A percentile compares a stretch with the other conserved stretches of the same genome.
phyloP scores from a whole-genome alignment of 331 rosid genomes.

The Pyracantha coccinea region DNA sequence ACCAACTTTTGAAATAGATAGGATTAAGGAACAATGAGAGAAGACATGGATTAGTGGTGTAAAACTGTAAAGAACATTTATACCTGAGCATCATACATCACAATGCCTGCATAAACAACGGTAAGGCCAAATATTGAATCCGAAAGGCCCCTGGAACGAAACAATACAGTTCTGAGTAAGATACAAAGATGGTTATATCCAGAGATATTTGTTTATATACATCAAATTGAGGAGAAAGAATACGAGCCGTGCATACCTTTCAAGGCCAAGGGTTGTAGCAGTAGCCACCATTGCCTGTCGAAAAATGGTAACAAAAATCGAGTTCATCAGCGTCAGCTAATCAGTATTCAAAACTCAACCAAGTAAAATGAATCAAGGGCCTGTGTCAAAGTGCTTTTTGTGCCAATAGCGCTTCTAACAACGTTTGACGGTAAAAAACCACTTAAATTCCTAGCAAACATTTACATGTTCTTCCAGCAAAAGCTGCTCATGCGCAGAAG shows the following conservation, averaged over 20 bases:
- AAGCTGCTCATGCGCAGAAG: neutral
- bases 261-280: conserved; percentile 72
- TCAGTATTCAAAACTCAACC: conserved; percentile 1
- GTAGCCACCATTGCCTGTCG: conserved; percentile 73
- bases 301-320: conserved; percentile 17
- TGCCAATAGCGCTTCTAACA: neutral
- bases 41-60: neutral
- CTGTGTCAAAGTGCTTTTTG: neutral
- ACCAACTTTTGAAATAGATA: neutral
- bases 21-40: neutral
- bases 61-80: neutral
- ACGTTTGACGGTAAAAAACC: neutral
- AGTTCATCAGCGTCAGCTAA: neutral
- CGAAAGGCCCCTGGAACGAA: conserved; percentile 65
- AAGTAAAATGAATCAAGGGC: neutral
- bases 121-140: conserved; percentile 81
- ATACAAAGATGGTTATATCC: neutral
- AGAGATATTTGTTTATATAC: neutral
- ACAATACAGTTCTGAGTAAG: conserved; percentile 1
- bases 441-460: neutral
- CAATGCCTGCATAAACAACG: conserved; percentile 71
- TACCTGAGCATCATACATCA: conserved; percentile 98
- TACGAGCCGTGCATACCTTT: conserved; percentile 35
- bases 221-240: neutral
- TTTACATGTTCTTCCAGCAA: neutral